Conservation (phyloP, 1,284 basidiomycete species). For the Ceratobasidium papillatum region DNA sequence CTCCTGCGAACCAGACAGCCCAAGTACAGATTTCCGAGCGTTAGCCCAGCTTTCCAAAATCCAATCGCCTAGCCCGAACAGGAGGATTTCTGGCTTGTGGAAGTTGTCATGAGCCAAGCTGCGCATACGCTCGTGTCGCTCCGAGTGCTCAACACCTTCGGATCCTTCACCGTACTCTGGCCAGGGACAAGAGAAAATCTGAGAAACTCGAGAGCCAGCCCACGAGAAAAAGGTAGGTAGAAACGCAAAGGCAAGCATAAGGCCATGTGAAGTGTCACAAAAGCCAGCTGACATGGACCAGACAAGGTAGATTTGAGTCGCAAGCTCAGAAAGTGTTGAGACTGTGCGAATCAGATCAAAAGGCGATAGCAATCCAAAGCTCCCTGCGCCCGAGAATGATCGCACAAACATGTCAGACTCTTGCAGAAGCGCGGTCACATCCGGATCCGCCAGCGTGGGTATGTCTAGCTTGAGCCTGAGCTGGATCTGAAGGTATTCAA, state of each 20-base stretch:
- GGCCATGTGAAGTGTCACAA: conserved; percentile 40
- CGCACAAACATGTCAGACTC: conserved; percentile 83
- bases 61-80: conserved; percentile 85
- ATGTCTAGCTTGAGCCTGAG: conserved; percentile 79
- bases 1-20: conserved; percentile 32
- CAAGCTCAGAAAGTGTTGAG: conserved; percentile 71
- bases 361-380: conserved; percentile 76
- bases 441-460: conserved; percentile 75
- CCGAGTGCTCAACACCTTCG: conserved; percentile 57
- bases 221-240: conserved; percentile 58
- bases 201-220: conserved; percentile 51
- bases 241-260: conserved; percentile 58
- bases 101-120: conserved; percentile 72
- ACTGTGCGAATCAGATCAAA: conserved; percentile 78
- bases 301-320: conserved; percentile 72
- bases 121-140: conserved; percentile 75
- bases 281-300: conserved; percentile 58
- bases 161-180: conserved; percentile 61
- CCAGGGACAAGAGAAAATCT: conserved; percentile 62
- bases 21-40: conserved; percentile 47
- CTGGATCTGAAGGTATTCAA: conserved; percentile 79
- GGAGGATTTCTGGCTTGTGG: conserved; percentile 75
- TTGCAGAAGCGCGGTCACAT: conserved; percentile 75
- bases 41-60: conserved; percentile 73
- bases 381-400: conserved; percentile 70